Conservation (phyloP, 108 stramenopile genomes). For the Nitzschia inconspicua region DNA sequence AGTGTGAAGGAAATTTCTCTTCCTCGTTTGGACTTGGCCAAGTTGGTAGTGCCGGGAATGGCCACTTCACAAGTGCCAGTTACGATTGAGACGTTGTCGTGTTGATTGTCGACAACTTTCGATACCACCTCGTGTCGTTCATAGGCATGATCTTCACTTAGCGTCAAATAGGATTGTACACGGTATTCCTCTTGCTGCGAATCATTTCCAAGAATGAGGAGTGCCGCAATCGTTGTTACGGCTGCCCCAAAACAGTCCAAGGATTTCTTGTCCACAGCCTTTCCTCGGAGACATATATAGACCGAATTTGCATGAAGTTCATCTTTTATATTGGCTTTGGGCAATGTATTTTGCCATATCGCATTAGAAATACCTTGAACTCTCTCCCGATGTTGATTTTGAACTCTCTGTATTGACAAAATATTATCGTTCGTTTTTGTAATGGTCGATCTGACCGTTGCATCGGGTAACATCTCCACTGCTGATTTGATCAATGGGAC, state of each 20-base stretch:
- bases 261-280: slow-evolving; percentile 48
- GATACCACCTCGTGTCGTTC: slow-evolving; percentile 34
- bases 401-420: neutral
- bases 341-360: slow-evolving; percentile 44
- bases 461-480: neutral
- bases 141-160: slow-evolving; percentile 70
- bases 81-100: neutral
- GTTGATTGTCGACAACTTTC: slow-evolving; percentile 53
- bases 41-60: slow-evolving; percentile 57
- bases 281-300: slow-evolving; percentile 49
- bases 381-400: slow-evolving; percentile 31
- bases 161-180: slow-evolving; percentile 16
- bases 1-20: slow-evolving; percentile 47
- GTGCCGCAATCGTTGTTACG: slow-evolving; percentile 39
- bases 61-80: slow-evolving; percentile 62
- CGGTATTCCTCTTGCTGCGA: neutral
- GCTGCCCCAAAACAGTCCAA: slow-evolving; percentile 64
- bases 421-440: neutral
- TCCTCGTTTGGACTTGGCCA: slow-evolving; percentile 39
- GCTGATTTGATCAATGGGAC: neutral
- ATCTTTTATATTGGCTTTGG: slow-evolving; percentile 40
- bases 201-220: slow-evolving; percentile 34
- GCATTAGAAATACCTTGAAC: slow-evolving; percentile 43
- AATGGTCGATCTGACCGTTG: neutral
- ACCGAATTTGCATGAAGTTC: slow-evolving; percentile 63